A percentile compares a stretch with the other conserved stretches of the same genome.
Evolutionary conservation across 2,329 filamentous ascomycete genomes (phyloP).

Genomic region (Clonostachys solani): DNA sequence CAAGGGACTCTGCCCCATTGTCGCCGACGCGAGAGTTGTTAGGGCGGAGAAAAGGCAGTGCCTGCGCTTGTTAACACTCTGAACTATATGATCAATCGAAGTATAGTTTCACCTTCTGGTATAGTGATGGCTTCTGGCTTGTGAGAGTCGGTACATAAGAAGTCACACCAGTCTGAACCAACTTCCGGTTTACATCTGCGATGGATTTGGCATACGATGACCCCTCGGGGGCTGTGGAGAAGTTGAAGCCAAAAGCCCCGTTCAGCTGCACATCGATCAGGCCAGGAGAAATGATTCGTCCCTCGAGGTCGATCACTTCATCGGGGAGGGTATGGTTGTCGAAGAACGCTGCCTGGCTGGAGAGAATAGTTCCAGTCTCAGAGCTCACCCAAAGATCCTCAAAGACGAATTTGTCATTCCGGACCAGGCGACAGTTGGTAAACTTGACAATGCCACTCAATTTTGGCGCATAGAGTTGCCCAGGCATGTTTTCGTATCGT

Average conservation of each 20-base stretch:
- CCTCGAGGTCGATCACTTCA: slow-evolving; percentile 71
- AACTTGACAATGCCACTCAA: slow-evolving; percentile 68
- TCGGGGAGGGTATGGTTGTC: slow-evolving; percentile 67
- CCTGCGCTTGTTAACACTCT: slow-evolving; percentile 23
- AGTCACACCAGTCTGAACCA: slow-evolving; percentile 79
- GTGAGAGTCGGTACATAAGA: slow-evolving; percentile 84
- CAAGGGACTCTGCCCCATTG: slow-evolving; percentile 80
- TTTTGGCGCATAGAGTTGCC: too few relatives aligned
- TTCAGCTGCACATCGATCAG: slow-evolving; percentile 92
- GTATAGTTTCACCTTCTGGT: slow-evolving; percentile 56
- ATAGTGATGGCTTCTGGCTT: slow-evolving; percentile 76
- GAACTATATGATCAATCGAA: not conserved
- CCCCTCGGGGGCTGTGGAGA: slow-evolving; percentile 69
- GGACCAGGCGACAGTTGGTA: slow-evolving; percentile 79
- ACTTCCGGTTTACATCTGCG: slow-evolving; percentile 61
- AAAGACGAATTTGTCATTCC: slow-evolving; percentile 60
- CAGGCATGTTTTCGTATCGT: too few relatives aligned
- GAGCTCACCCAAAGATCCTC: slow-evolving; percentile 90
- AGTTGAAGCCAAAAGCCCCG: slow-evolving; percentile 90
- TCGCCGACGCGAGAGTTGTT: slow-evolving; percentile 58
- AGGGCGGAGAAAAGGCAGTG: slow-evolving; percentile 73
- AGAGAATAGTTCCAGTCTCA: slow-evolving; percentile 73
- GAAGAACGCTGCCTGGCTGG: slow-evolving; percentile 64
- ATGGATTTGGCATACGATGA: slow-evolving; percentile 69
- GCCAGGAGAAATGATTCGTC: slow-evolving; percentile 79